phyloP scores from a whole-genome alignment of 2,329 filamentous ascomycete species.

The Chaetomium olivaceum region DNA sequence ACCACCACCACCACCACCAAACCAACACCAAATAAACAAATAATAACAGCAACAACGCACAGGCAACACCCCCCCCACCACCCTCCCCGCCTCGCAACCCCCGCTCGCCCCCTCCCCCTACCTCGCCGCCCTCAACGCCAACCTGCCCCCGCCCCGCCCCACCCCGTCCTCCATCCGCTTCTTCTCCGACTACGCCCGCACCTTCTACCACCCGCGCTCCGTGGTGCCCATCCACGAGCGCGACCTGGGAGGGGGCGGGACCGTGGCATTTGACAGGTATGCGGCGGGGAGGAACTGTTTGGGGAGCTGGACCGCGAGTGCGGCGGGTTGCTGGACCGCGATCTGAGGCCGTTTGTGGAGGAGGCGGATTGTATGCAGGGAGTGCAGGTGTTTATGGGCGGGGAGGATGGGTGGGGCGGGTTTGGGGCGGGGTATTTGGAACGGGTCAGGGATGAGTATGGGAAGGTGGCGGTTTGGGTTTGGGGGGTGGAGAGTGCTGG shows the following conservation, averaged over 20 bases:
- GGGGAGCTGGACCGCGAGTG: constrained; percentile 72
- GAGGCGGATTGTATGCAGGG: constrained; percentile 93
- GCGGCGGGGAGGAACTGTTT: constrained; percentile 71
- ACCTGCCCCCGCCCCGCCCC: constrained; percentile 61
- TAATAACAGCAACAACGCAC: background rate
- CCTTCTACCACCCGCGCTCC: constrained; percentile 89
- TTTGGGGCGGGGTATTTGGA: constrained; percentile 75
- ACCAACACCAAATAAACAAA: too few species aligned
- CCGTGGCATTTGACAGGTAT: constrained; percentile 73
- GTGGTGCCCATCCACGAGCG: constrained; percentile 86
- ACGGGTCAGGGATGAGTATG: constrained; percentile 82
- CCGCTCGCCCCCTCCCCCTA: constrained; percentile 72
- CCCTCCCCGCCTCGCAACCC: constrained; percentile 65
- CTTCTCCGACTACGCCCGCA: constrained; percentile 93
- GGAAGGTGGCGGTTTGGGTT: constrained; percentile 82
- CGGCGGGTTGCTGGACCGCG: constrained; percentile 87
- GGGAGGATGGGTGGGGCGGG: constrained; percentile 80
- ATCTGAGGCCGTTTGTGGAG: constrained; percentile 83
- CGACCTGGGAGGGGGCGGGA: constrained; percentile 45
- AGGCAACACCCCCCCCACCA: constrained; percentile 67
- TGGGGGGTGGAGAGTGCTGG: constrained; percentile 69
- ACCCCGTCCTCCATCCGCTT: constrained; percentile 76
- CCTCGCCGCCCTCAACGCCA: constrained; percentile 75
- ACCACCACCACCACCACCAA: too few species aligned
- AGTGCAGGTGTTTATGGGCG: constrained; percentile 71